These are phyloP conservation scores for Kluyveromyces sp. DNA, from an alignment of 1,139 yeast species.

Conservation along the genomic window DNA sequence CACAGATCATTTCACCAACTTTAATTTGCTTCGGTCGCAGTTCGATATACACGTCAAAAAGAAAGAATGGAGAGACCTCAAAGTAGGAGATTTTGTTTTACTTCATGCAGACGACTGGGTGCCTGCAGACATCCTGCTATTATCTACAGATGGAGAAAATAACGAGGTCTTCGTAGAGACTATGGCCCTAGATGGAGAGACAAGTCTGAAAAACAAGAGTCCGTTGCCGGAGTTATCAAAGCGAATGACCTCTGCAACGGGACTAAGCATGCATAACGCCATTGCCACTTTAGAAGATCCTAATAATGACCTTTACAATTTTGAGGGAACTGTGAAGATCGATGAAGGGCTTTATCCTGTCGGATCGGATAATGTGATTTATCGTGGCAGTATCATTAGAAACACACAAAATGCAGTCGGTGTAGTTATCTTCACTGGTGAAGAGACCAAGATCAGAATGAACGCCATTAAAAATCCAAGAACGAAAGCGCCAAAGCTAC, in stretches of 20 bases:
- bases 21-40: conserved; percentile 20
- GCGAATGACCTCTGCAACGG: conserved; percentile 42
- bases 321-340: conserved; percentile 57
- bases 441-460: conserved; percentile 93
- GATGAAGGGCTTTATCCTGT: conserved; percentile 45
- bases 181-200: conserved; percentile 97
- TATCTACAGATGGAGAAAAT: conserved; percentile 59
- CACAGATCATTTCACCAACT: conserved; percentile 19
- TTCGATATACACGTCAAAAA: conserved; percentile 29
- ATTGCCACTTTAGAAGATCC: conserved; percentile 79
- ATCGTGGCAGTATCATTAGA: conserved; percentile 82
- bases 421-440: conserved; percentile 85
- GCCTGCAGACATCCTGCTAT: conserved; percentile 78
- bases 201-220: conserved; percentile 68
- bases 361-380: conserved; percentile 72
- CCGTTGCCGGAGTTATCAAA: conserved; percentile 61
- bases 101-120: conserved; percentile 80
- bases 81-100: conserved; percentile 77
- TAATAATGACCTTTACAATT: conserved; percentile 81
- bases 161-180: conserved; percentile 86
- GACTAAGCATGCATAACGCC: conserved; percentile 45
- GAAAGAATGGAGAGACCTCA: conserved; percentile 61
- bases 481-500: conserved; percentile 88
- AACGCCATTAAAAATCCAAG: conserved; percentile 86
- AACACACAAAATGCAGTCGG: conserved; percentile 74